Conservation (phyloP, 129 eudicot genomes). For the Centella asiatica region DNA sequence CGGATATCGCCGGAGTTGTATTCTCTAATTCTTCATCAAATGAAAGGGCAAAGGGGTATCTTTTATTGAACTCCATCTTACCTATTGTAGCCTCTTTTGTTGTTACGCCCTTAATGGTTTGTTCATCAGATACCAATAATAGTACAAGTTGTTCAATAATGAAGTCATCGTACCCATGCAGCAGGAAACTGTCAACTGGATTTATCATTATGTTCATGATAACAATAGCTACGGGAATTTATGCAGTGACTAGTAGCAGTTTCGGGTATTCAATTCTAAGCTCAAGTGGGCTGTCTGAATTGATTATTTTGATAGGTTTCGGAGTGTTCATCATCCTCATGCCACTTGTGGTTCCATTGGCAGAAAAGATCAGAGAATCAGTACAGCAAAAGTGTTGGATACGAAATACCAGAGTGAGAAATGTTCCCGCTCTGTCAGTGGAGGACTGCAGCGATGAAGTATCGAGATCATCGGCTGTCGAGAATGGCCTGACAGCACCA, state of each 20-base stretch:
- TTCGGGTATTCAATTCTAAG: slow-evolving; percentile 15
- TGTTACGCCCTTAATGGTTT: slow-evolving; percentile 33
- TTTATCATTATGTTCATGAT: slow-evolving; percentile 40
- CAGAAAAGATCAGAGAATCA: slow-evolving; percentile 40
- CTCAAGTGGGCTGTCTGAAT: slow-evolving; percentile 8
- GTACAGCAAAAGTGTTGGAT: slow-evolving; percentile 49
- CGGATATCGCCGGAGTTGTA: slow-evolving; percentile 39
- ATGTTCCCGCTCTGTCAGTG: slow-evolving; percentile 16
- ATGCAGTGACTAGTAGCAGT: slow-evolving; percentile 48
- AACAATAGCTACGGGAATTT: slow-evolving; percentile 53
- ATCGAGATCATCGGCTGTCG: neutral
- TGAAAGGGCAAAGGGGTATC: slow-evolving; percentile 38
- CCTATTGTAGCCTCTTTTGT: slow-evolving; percentile 55
- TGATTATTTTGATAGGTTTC: slow-evolving; percentile 32
- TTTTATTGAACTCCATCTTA: slow-evolving; percentile 52
- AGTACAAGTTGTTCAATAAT: neutral
- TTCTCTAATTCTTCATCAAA: slow-evolving; percentile 7
- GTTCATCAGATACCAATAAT: slow-evolving; percentile 19
- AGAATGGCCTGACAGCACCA: slow-evolving; percentile 12
- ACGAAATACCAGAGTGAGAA: slow-evolving; percentile 33
- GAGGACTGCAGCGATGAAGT: slow-evolving; percentile 1
- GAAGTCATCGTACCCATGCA: neutral
- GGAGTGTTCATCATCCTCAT: slow-evolving; percentile 32
- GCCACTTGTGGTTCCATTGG: slow-evolving; percentile 53
- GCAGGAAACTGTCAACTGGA: slow-evolving; percentile 38